Conservation (phyloP, 768 basidiomycete species). For the Peribolospora kevripleyi region DNA sequence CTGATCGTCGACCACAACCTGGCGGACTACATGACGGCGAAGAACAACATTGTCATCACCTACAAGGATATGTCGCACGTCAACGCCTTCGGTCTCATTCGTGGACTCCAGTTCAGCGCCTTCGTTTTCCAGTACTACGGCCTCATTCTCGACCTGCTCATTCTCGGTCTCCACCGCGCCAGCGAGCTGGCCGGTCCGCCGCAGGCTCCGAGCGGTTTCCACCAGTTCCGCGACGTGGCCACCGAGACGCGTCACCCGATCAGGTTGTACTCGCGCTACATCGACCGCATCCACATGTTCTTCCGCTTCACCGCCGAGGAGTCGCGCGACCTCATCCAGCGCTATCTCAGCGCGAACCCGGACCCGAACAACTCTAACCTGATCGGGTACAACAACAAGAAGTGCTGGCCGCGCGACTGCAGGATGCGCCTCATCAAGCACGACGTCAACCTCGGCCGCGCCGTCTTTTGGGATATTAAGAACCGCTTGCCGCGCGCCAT, state of each 20-base stretch:
- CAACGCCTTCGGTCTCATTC: slow-evolving; percentile 87
- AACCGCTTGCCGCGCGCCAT: slow-evolving; percentile 82
- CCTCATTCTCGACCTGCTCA: slow-evolving; percentile 75
- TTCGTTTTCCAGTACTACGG: slow-evolving; percentile 91
- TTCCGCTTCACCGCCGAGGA: slow-evolving; percentile 97
- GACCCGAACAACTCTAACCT: slow-evolving; percentile 69
- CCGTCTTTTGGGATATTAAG: slow-evolving; percentile 99
- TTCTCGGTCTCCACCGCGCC: slow-evolving; percentile 89
- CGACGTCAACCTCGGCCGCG: slow-evolving; percentile 91
- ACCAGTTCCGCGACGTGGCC: slow-evolving; percentile 82
- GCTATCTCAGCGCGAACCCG: slow-evolving; percentile 88
- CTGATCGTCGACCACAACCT: slow-evolving; percentile 95
- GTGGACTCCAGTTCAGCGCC: slow-evolving; percentile 91
- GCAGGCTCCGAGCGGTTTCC: slow-evolving; percentile 90
- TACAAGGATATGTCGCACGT: slow-evolving; percentile 98
- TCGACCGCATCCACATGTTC: slow-evolving; percentile 80
- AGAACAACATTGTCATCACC: slow-evolving; percentile 89
- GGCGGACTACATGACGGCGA: slow-evolving; percentile 96
- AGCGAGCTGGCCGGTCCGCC: slow-evolving; percentile 99
- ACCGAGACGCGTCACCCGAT: slow-evolving; percentile 97
- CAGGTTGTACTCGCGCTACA: slow-evolving; percentile 85
- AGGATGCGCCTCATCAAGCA: slow-evolving; percentile 98
- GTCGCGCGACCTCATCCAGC: slow-evolving; percentile 86
- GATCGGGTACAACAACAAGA: slow-evolving; percentile 96
- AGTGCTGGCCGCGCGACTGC: slow-evolving; percentile 97